Percentiles rank a stretch among this genome's conserved stretches.
These are phyloP conservation scores for Ogataea parapolymorpha DNA, from an alignment of 805 yeast genomes.

Conservation along the genomic window DNA sequence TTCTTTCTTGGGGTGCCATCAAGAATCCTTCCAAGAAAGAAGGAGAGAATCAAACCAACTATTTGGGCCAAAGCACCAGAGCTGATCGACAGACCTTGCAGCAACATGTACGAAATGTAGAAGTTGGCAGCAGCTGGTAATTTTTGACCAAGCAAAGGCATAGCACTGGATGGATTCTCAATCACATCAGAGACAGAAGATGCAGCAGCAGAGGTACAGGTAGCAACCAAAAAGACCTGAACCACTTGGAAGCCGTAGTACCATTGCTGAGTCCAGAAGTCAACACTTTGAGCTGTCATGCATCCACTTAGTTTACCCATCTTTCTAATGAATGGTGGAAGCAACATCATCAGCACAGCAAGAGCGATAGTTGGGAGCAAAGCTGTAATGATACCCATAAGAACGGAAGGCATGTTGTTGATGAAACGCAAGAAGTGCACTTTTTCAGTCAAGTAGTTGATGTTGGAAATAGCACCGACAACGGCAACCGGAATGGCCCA, in stretches of 20 bases:
- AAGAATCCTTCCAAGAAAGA: conserved; percentile 64
- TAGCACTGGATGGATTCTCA: conserved; percentile 63
- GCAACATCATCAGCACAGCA: conserved; percentile 77
- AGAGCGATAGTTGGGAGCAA: conserved; percentile 79
- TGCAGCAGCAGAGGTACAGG: conserved; percentile 80
- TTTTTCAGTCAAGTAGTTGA: conserved; percentile 65
- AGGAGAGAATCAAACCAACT: conserved; percentile 67
- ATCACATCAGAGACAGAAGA: conserved; percentile 72
- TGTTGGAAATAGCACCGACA: conserved; percentile 90
- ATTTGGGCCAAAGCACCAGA: conserved; percentile 76
- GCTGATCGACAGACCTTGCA: conserved; percentile 77
- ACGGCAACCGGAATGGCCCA: conserved; percentile 99
- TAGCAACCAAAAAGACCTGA: conserved; percentile 81
- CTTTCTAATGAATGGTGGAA: conserved; percentile 78
- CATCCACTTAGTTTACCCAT: conserved; percentile 75
- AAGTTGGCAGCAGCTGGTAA: conserved; percentile 91
- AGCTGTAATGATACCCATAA: conserved; percentile 85
- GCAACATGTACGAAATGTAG: conserved; percentile 75
- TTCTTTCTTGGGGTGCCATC: conserved; percentile 90
- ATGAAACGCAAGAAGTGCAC: conserved; percentile 76
- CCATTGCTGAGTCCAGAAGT: conserved; percentile 82
- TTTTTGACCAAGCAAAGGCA: conserved; percentile 67
- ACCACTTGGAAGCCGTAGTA: conserved; percentile 88
- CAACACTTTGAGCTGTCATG: conserved; percentile 68
- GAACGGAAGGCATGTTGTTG: conserved; percentile 61